Base-by-base conservation (phyloP, 169 alveolate genomes). In the Eimeria sp. region DNA sequence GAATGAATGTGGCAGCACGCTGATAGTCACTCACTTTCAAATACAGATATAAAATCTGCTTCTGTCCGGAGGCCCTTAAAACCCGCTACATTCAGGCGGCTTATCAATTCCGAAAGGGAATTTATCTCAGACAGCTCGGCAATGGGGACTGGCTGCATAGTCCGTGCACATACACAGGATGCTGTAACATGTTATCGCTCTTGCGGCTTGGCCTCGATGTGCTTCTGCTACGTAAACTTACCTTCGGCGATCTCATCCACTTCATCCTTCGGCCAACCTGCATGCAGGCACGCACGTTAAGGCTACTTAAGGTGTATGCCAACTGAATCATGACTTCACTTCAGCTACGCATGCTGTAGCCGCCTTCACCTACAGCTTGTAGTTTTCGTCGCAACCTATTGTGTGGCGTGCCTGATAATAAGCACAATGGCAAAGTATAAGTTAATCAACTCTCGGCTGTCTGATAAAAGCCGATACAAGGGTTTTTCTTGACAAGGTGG, bases 31-130 rank as follows among this genome's bases (percentile, higher is more conserved):
- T 87, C 65, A 87, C 94, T 27, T 3, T 61, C 49, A 63, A 87
- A 87, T 3, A 87, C 34, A 45, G 45, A 40, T 40, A 87, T 3
- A 11, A 87, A 65, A 27, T 65, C 94, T 30, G 67, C 94, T 61
- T 43, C 82, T 25, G 94, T 87, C 49, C 82, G 82, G 82, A 34
- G 94, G 20, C 94, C 94, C 49, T 65, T 65, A 30, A 87, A 87
- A 10, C 94, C 94, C 5, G 94, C 94, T 25, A 87, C 72, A 5
- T 87, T 45, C 82, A 87, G 11, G 7, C 94, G 94, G 83, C 40
- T 34, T 11, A 47, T 58, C 30, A 87, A 43, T 2, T 87, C 70
- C 63, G 58, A 43, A 25, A 87, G 83, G 75, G 70, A 11, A 11
- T 6, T 40, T 7, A 30, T 25, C 34, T 25, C 34, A 43, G 67